Evolutionary conservation across 805 yeast species (phyloP).

Genomic region (Candida endomychidarum): DNA sequence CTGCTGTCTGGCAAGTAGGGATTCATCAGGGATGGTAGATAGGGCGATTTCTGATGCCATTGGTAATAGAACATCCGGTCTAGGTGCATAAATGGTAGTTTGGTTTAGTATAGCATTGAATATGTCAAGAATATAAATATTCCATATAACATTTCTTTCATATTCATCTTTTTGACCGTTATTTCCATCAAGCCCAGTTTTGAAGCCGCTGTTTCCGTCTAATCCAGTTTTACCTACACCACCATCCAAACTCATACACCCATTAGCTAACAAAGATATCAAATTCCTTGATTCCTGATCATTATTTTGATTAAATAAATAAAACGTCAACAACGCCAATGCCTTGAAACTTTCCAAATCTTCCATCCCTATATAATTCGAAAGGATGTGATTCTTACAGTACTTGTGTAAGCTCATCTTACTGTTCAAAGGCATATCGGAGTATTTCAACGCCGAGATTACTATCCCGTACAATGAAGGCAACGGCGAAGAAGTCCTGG

Average conservation of each 20-base stretch:
- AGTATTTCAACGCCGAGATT: slow-evolving; percentile 4
- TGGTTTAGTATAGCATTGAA: slow-evolving; percentile 1
- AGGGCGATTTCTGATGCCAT: slow-evolving; percentile 3
- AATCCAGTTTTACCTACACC: background rate
- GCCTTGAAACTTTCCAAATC: slow-evolving; percentile 1
- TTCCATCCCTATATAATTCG: slow-evolving; percentile 1
- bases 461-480: slow-evolving; percentile 8
- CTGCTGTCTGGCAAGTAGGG: background rate
- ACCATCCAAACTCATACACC: background rate
- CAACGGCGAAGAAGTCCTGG: slow-evolving; percentile 1
- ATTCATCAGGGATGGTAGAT: background rate
- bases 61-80: background rate
- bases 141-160: slow-evolving; percentile 6
- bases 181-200: background rate
- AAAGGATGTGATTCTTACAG: slow-evolving; percentile 6
- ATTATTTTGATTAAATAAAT: slow-evolving; percentile 5
- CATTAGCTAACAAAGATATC: background rate
- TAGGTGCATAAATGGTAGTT: background rate
- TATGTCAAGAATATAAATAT: slow-evolving; percentile 3
- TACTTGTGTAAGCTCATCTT: background rate
- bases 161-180: background rate
- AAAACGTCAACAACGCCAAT: slow-evolving; percentile 1
- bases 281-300: slow-evolving; percentile 4
- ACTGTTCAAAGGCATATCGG: background rate
- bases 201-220: background rate